Conservation (phyloP, 305 asterid species). For the Andrographis paniculata region DNA sequence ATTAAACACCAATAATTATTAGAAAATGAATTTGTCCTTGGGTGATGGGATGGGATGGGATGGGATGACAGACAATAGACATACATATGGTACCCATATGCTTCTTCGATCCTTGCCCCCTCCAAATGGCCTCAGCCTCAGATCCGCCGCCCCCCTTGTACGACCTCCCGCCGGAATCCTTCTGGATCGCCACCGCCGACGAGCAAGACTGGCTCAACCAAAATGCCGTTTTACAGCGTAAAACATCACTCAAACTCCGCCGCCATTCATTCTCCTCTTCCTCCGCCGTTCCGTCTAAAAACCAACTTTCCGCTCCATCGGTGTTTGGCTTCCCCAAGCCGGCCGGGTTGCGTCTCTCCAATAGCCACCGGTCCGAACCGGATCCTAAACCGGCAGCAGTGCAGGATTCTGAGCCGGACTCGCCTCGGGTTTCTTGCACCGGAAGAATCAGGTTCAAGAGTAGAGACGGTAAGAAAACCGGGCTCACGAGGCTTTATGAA, state of each 20-base stretch:
- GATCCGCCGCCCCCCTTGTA: too few species aligned
- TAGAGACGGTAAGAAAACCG: conserved; percentile 24
- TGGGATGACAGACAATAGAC: too few species aligned
- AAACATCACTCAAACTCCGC: neutral
- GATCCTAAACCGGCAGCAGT: neutral
- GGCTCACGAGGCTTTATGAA: conserved; percentile 29
- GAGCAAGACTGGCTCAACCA: neutral
- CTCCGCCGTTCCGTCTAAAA: neutral
- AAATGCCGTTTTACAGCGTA: neutral
- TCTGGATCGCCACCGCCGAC: neutral
- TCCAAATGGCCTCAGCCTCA: too few species aligned
- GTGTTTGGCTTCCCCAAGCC: neutral
- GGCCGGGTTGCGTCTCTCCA: neutral
- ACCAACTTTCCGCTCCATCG: neutral
- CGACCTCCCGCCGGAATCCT: neutral
- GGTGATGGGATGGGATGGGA: too few species aligned
- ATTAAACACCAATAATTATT: too few species aligned
- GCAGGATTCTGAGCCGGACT: neutral
- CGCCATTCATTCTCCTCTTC: neutral
- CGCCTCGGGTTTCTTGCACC: neutral
- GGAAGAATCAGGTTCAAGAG: neutral
- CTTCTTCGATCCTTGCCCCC: too few species aligned
- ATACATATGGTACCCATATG: too few species aligned
- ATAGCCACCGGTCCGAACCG: neutral
- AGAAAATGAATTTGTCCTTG: too few species aligned